Evolutionary conservation across 2,329 filamentous ascomycete species (phyloP).

Genomic region (Pseudogymnoascus sp.): DNA sequence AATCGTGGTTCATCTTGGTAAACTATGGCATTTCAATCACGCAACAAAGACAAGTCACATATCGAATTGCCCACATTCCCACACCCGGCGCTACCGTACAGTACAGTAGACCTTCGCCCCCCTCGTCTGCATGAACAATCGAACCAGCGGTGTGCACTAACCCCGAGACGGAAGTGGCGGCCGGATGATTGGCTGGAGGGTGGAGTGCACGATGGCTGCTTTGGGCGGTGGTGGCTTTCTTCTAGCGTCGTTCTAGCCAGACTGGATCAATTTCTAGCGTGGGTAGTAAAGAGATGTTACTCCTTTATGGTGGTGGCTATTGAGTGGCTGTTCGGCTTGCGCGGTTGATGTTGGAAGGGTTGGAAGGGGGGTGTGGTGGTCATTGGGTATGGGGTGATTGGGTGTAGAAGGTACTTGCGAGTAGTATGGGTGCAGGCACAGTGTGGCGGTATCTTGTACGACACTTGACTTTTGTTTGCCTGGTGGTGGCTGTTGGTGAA

Average conservation of each 20-base stretch:
- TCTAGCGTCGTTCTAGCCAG: background rate
- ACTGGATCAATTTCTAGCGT: background rate
- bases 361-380: background rate
- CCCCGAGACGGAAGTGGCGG: background rate
- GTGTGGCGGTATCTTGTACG: background rate
- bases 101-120: background rate
- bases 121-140: background rate
- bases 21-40: background rate
- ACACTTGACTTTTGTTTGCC: background rate
- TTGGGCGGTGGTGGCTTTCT: background rate
- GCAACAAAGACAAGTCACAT: background rate
- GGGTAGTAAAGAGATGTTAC: background rate
- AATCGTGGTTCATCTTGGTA: too few relatives aligned
- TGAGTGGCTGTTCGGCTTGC: background rate
- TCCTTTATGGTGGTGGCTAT: background rate
- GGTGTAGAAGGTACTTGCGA: background rate
- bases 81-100: background rate
- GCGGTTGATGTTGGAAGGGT: background rate
- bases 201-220: background rate
- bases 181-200: background rate
- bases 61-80: background rate
- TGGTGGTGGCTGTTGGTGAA: background rate
- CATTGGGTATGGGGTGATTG: background rate
- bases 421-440: background rate
- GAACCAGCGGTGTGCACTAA: background rate